These are phyloP conservation scores for Colletotrichum lini DNA, from an alignment of 2,329 filamentous ascomycete genomes.

Conservation along the genomic window DNA sequence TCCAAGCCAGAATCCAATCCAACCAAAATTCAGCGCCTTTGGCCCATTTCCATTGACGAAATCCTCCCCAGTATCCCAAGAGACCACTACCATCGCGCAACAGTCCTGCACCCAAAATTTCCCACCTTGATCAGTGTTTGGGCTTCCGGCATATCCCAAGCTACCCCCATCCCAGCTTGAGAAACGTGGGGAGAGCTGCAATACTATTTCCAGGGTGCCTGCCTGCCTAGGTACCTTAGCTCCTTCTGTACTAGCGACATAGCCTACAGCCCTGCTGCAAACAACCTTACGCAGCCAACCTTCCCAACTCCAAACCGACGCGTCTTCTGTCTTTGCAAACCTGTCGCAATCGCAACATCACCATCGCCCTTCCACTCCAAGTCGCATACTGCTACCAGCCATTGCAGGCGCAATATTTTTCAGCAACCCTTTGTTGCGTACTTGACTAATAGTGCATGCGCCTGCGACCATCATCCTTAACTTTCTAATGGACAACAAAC, in stretches of 20 bases:
- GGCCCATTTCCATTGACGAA: conserved; percentile 9
- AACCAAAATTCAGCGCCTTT: conserved; percentile 9
- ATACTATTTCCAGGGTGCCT: conserved; percentile 1
- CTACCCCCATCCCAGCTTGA: conserved; percentile 18
- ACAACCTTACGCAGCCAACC: conserved; percentile 24
- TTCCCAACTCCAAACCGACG: conserved; percentile 36
- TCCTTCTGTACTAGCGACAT: conserved; percentile 12
- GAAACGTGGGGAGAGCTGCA: conserved; percentile 28
- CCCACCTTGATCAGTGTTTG: background rate
- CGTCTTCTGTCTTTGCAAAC: conserved; percentile 38
- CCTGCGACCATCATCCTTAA: conserved; percentile 20
- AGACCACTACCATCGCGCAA: conserved; percentile 9
- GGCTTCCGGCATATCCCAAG: conserved; percentile 5
- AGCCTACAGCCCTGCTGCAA: conserved; percentile 29
- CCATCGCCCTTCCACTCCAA: conserved; percentile 25
- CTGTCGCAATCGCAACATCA: conserved; percentile 27
- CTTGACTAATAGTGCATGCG: conserved; percentile 21
- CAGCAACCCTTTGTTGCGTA: conserved; percentile 14
- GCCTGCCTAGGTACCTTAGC: background rate
- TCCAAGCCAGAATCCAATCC: conserved; percentile 4
- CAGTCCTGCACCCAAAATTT: conserved; percentile 1
- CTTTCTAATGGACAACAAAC: conserved; percentile 68
- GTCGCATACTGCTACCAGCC: conserved; percentile 13
- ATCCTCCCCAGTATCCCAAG: background rate
- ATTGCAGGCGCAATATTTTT: conserved; percentile 22